Conservation (phyloP, 2,329 filamentous ascomycete species). For the Aspergillus sp. region DNA sequence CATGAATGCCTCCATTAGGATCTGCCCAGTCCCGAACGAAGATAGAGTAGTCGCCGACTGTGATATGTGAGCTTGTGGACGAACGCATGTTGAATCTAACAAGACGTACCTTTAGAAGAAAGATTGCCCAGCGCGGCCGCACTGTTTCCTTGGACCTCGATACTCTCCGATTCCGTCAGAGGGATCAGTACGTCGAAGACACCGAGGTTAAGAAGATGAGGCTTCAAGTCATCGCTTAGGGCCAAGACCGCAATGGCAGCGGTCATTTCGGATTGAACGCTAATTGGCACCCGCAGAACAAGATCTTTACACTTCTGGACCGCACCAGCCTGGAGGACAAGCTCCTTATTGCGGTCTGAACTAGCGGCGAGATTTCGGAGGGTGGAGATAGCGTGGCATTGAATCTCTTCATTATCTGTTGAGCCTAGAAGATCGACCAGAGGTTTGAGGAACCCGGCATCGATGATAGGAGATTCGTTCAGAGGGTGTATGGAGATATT, state of each 20-base stretch:
- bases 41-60: constrained; percentile 94
- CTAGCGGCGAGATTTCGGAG: constrained; percentile 93
- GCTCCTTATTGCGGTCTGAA: constrained; percentile 95
- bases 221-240: constrained; percentile 92
- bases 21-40: constrained; percentile 94
- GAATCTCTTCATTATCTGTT: constrained; percentile 97
- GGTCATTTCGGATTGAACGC: constrained; percentile 98
- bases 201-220: constrained; percentile 84
- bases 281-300: constrained; percentile 88
- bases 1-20: constrained; percentile 91
- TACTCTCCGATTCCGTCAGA: constrained; percentile 90
- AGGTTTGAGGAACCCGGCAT: constrained; percentile 92
- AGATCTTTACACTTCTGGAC: constrained; percentile 99
- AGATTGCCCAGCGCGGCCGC: constrained; percentile 93
- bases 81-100: not conserved
- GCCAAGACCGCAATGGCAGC: constrained; percentile 97
- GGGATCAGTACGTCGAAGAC: constrained; percentile 97
- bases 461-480: constrained; percentile 98
- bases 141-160: constrained; percentile 98
- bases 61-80: constrained; percentile 30
- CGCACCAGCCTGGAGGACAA: constrained; percentile 94
- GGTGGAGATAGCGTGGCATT: constrained; percentile 97
- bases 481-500: constrained; percentile 98
- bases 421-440: constrained; percentile 91
- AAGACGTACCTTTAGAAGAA: constrained; percentile 83